Base-by-base conservation (phyloP, 352 stramenopile species). In the Pseudoperonospora humuli region DNA sequence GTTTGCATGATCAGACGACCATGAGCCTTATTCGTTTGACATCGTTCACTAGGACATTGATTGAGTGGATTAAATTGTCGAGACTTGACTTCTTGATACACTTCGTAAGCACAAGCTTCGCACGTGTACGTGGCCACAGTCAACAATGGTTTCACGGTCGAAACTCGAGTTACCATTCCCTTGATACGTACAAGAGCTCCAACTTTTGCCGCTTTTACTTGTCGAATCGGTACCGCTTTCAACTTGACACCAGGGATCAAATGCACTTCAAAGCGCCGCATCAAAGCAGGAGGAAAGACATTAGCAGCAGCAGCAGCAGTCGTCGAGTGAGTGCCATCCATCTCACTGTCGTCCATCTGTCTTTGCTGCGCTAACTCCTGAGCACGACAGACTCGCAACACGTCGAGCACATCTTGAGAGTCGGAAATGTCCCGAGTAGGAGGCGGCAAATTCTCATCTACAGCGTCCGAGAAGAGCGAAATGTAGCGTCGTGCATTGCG, bases 121-220 rank as follows among this genome's bases (percentile, higher is more conserved):
- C 96, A 99, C 17, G 93, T 98, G 73, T 99, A 99, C 1, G 96
- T 98, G 0, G 93, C 93, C 3, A 99, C 96, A 1, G 80, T 84
- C 32, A 97, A 80, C 14, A 97, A 72, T 0, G 97, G 97, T 63
- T 99, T 98, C 29, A 99, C 96, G 51, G 98, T 97, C 0, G 95
- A 98, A 0, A 97, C 85, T n/a, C 96, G 81, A 1, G 97, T 98
- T 23, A 99, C 93, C 83, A 99, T 98, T 17, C 95, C 96, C 23
- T 94, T 86, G 35, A 99, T 91, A 0, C 86, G 92, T 8, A 99
- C 96, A 3, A 99, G 72, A 31, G 81, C 81, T 11, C 97, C 97
- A 26, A 99, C 96, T 31, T 97, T 86, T 14, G 62, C 61, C 0
- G 96, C 95, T 15, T 92, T 87, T 10, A 99, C 85, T n/a, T 97